Percentiles rank a stretch among this genome's conserved stretches.
These are phyloP conservation scores for Aspergillus calidoustus DNA, from an alignment of 2,329 filamentous ascomycete genomes.

Conservation along the genomic window DNA sequence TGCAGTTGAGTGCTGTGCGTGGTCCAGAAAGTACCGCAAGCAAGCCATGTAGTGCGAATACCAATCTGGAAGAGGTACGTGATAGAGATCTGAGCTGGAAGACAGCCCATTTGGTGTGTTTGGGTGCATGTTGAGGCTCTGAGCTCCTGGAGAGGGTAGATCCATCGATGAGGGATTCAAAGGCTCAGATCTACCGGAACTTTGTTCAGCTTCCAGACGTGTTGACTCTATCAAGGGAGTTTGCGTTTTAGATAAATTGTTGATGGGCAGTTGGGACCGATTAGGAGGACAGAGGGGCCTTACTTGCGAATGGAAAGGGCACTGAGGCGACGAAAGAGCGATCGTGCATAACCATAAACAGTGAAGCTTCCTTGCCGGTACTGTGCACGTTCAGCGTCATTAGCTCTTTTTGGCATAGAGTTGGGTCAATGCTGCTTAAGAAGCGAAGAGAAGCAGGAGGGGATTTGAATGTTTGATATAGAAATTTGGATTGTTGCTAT, in stretches of 20 bases:
- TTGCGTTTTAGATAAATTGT: constrained; percentile 11
- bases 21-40: constrained; percentile 83
- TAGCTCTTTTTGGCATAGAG: constrained; percentile 29
- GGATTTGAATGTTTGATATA: constrained; percentile 2
- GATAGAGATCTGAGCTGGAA: constrained; percentile 40
- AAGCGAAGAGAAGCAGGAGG: not conserved
- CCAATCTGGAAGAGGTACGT: constrained; percentile 78
- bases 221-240: constrained; percentile 29
- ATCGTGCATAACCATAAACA: constrained; percentile 34
- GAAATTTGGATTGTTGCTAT: not conserved
- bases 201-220: constrained; percentile 35
- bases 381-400: constrained; percentile 37
- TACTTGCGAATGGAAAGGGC: constrained; percentile 32
- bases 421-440: not conserved
- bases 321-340: constrained; percentile 30
- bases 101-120: constrained; percentile 16
- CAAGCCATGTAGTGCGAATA: constrained; percentile 86
- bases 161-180: constrained; percentile 15
- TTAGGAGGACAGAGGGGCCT: constrained; percentile 15
- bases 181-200: constrained; percentile 29
- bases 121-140: not conserved
- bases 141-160: constrained; percentile 1
- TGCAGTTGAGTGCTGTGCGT: constrained; percentile 76
- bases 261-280: constrained; percentile 9
- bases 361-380: constrained; percentile 38